These are phyloP conservation scores for Penicillium paxilli DNA, from an alignment of 495 filamentous ascomycete genomes.

Conservation along the genomic window DNA sequence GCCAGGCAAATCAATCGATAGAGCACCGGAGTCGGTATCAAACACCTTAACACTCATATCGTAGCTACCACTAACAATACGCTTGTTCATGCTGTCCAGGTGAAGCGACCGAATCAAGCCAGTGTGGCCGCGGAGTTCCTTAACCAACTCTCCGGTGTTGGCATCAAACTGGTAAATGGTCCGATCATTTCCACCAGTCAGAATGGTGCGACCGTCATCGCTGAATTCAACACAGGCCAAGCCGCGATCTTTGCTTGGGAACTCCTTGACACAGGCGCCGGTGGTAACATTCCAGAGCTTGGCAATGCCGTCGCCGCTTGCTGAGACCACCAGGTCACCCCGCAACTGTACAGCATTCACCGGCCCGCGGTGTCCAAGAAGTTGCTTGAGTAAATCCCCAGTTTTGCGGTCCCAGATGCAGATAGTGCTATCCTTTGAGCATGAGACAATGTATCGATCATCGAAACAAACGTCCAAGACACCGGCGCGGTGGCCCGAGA, in stretches of 20 bases:
- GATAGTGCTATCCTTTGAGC: slow-evolving; percentile 90
- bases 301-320: slow-evolving; percentile 87
- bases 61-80: slow-evolving; percentile 89
- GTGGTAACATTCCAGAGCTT: slow-evolving; percentile 93
- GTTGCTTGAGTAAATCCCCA: slow-evolving; percentile 67
- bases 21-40: slow-evolving; percentile 71
- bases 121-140: slow-evolving; percentile 73
- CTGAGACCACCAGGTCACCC: slow-evolving; percentile 86
- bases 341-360: slow-evolving; percentile 95
- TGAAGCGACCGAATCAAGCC: slow-evolving; percentile 85
- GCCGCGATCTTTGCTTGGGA: slow-evolving; percentile 81
- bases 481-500: slow-evolving; percentile 75
- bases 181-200: slow-evolving; percentile 91
- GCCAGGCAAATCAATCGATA: slow-evolving; percentile 74
- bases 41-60: slow-evolving; percentile 93
- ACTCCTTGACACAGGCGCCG: slow-evolving; percentile 83
- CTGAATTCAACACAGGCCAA: slow-evolving; percentile 95
- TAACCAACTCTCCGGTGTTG: slow-evolving; percentile 79
- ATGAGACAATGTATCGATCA: slow-evolving; percentile 87
- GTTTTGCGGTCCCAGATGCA: slow-evolving; percentile 90
- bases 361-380: slow-evolving; percentile 82
- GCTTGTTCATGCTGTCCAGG: slow-evolving; percentile 77
- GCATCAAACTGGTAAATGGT: slow-evolving; percentile 94
- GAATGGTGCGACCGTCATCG: slow-evolving; percentile 83
- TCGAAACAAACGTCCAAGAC: slow-evolving; percentile 94